Evolutionary conservation across 2,329 filamentous ascomycete species (phyloP), one percentile per base, ranked within the genome.

Genomic region (Hymenoscyphus infarciens): DNA sequence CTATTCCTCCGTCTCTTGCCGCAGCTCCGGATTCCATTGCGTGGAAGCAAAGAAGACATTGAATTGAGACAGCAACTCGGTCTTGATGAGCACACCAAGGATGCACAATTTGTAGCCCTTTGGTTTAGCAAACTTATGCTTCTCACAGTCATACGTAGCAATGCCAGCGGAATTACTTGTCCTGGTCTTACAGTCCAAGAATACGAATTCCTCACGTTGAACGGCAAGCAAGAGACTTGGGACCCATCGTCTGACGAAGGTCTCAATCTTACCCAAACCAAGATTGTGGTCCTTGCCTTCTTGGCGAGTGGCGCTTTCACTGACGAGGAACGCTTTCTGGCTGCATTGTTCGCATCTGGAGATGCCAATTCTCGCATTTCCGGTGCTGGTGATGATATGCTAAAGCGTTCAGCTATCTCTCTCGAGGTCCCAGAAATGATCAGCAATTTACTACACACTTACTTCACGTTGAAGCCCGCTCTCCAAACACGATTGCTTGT

Each of bases 301-400:
- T 78, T 99, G 22, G 87, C 90, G 2, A 97, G 91, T 71, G 92
- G 91, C 4, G 87, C 93, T 6, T 98, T 99, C 75, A 87, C 80
- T 0, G 92, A 97, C 65, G 77, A 86, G 0, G 91, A 98, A 72
- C 87, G 92, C 35, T 92, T 97, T 69, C 75, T 97, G 13, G 89
- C 94, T 0, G 89, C 92, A 0, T 77, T 98, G 1, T 92, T 90
- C 73, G 92, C 93, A 5, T 88, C 92, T 29, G 88, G 92, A 0
- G 93, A 93, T 75, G 79, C 87, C 1, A 95, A 97, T 67, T 91
- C 88, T 39, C 85, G 89, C 8, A 87, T 97, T 42, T 87, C 90
- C 11, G 86, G 89, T n/a, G 79, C 91, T n/a, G 94, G 91, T 0
- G 92, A 97, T 62, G 92, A 97, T 70, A 85, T 96, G 57, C 77